Base-by-base conservation (phyloP, 169 alveolate genomes). In the Amoebophrya sp. region DNA sequence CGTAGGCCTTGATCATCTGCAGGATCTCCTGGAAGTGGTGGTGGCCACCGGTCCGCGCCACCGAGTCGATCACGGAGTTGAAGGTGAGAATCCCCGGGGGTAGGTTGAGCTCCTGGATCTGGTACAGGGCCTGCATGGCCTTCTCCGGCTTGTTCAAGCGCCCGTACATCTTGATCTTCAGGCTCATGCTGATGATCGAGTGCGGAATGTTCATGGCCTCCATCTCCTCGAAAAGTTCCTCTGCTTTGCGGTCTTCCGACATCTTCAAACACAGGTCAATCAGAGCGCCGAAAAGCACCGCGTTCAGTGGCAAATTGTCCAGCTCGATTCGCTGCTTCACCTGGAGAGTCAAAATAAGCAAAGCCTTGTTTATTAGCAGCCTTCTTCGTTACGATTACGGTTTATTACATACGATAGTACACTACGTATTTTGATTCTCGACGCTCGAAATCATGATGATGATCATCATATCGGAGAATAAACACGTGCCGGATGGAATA, bases 1-100 rank as follows among this genome's bases (percentile, higher is more conserved):
- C 83, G 83, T 66, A 66, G 35, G 83, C 83, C 83, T 66, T 66
- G 83, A 66, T 66, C 83, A 66, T 66, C 83, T 66, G 83, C 83
- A 66, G 83, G 35, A 66, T 66, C 83, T 66, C 83, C 35, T 66
- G 83, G 35, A 66, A 66, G 35, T 66, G 83, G 83, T 66, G 83
- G 83, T 66, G 35, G 10, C 83, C 83, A 7, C 83, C 83, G 10
- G 83, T 66, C 7, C 83, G 83, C 83, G 83, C 83, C 32, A 66
- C 83, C 29, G 83, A 66, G 18, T 66, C 83, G 83, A 66, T 66
- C 38, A 66, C 83, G 54, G 54, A 41, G 83, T 66, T 66, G 83
- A 66, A 66, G 35, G 83, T 66, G 83, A 66, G 83, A 25, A 66
- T 66, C 10, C 83, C 83, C 7, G 83, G 83, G 10, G 32, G 7